Evolutionary conservation across 1,139 yeast genomes (phyloP), one percentile per base, ranked within the genome.

Genomic region (Candida buenavistaensis): DNA sequence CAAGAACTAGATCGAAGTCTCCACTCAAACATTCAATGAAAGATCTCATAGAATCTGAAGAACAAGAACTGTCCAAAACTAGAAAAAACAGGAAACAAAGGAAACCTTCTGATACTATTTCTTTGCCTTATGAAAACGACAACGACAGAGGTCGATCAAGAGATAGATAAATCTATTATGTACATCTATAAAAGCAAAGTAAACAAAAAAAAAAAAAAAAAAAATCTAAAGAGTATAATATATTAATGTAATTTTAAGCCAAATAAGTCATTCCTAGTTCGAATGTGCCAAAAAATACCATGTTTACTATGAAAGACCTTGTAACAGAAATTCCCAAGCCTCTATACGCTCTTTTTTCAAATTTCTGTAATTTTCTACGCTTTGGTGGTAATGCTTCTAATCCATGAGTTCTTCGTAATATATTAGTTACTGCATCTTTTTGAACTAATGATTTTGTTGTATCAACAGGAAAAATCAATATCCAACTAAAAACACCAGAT

Each of bases 401-500:
- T 0, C 81, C 80, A 35, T 68, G 64, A 38, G 64, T 63, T 32
- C 58, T 61, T 28, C 86, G 59, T 35, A 83, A 61, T n/a, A 82
- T 78, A 45, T 80, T 78, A 14, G 81, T 67, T 23, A 86, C 84
- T 7, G 82, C 70, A 48, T 86, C 94, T 39, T 83, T 75, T 54
- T 87, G 96, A 30, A 78, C 71, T 40, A 81, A 68, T 2, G 90
- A 78, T 54, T 88, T 87, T 41, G 82, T 68, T 0, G 95, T 86
- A 54, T 87, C 96, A 2, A 88, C 55, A 0, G 96, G 96, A 60
- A 83, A 87, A 2, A 86, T 80, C 2, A 78, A 55, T 2, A 78
- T 58, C 94, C 95, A 86, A 33, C 88, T 73, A 12, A 80, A 58
- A 9, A 81, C 75, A 1, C 96, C 96, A 2, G 94, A 78, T 23